phyloP scores from a whole-genome alignment of 257 asterid genomes.

The Forsythia suspensa region DNA sequence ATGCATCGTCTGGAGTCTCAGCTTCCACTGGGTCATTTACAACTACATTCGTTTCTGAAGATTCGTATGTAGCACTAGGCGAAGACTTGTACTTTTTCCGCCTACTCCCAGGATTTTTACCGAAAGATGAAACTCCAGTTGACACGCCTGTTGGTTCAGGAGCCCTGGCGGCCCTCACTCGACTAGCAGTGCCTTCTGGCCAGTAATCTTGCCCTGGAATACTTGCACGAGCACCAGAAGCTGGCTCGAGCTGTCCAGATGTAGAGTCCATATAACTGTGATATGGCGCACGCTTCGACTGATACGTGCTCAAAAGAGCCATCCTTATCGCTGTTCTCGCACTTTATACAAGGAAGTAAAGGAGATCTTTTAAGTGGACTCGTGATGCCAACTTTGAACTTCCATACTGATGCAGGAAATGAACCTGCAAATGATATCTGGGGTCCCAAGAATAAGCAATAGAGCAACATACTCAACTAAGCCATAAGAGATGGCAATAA shows the following conservation, averaged over 20 bases:
- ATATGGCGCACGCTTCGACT: conserved; percentile 80
- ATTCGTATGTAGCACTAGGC: conserved; percentile 34
- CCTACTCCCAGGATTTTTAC: conserved; percentile 90
- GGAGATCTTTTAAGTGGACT: conserved; percentile 28
- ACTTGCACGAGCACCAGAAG: conserved; percentile 95
- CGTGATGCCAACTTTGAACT: conserved; percentile 20
- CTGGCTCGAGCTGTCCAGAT: conserved; percentile 91
- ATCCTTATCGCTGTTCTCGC: conserved; percentile 63
- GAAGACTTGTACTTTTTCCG: conserved; percentile 62
- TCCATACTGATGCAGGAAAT: conserved; percentile 28
- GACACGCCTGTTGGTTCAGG: conserved; percentile 83
- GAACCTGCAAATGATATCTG: conserved; percentile 42
- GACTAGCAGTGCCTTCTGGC: conserved; percentile 92
- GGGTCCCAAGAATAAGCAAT: conserved; percentile 10
- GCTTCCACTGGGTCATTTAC: conserved; percentile 40
- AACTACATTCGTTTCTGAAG: conserved; percentile 39
- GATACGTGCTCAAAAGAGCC: conserved; percentile 44
- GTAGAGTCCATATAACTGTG: conserved; percentile 85
- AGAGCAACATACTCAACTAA: conserved; percentile 7
- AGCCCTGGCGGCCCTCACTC: conserved; percentile 83
- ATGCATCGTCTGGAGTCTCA: conserved; percentile 44
- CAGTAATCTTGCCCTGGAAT: conserved; percentile 83
- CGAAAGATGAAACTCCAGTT: conserved; percentile 77
- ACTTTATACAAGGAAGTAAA: conserved; percentile 54
- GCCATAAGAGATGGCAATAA: neutral